phyloP scores from a whole-genome alignment of 73 alveolate genomes.

The Uronychia setigera region DNA sequence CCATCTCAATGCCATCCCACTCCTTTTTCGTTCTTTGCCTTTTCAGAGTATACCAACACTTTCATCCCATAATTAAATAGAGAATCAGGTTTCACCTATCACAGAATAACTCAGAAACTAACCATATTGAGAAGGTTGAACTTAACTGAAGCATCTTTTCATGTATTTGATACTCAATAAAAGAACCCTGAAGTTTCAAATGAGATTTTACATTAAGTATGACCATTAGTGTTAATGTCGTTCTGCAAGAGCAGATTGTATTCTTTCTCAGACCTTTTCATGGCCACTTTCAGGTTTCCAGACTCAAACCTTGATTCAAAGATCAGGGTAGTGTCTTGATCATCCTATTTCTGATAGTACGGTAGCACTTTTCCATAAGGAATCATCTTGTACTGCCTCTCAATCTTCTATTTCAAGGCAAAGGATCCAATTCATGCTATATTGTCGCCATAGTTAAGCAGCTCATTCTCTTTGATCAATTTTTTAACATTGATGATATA shows the following conservation, averaged over 20 bases:
- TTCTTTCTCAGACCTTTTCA: conserved; percentile 55
- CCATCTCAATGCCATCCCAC: conserved; percentile 77
- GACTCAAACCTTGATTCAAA: conserved; percentile 93
- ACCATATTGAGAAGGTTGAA: conserved; percentile 98
- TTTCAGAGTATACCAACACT: conserved; percentile 84
- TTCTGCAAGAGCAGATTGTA: conserved; percentile 77
- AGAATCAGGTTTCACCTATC: conserved; percentile 96
- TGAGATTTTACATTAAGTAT: conserved; percentile 53
- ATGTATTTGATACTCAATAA: conserved; percentile 44
- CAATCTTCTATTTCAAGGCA: background rate
- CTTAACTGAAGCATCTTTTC: conserved; percentile 62
- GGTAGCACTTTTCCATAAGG: conserved; percentile 2
- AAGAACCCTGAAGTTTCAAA: conserved; percentile 62
- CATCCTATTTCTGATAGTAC: background rate
- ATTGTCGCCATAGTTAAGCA: background rate
- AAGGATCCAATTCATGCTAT: background rate
- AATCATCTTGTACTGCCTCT: background rate
- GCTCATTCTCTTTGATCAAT: conserved; percentile 42
- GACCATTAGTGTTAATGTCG: conserved; percentile 86
- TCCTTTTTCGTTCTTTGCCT: conserved; percentile 45
- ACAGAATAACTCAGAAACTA: no score
- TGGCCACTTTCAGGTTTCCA: conserved; percentile 72
- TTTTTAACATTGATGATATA: conserved; percentile 44
- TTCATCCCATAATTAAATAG: conserved; percentile 96
- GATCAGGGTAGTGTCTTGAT: conserved; percentile 74